Conservation (phyloP, 2,329 filamentous ascomycete species). For the Fusarium compactum region DNA sequence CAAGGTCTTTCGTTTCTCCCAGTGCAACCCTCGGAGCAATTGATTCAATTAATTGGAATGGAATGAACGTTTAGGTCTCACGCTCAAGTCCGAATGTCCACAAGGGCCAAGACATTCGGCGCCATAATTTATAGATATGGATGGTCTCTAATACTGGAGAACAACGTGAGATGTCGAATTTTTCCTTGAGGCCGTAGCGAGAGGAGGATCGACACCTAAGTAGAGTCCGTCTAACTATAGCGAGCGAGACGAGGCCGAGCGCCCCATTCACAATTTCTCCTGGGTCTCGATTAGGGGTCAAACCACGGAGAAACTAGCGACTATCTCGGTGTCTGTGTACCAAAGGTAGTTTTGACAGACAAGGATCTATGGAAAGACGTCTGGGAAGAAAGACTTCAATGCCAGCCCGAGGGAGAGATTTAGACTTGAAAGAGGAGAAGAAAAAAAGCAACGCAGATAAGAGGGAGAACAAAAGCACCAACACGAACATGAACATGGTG, state of each 20-base stretch:
- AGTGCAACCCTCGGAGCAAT: neutral
- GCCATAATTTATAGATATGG: constrained; percentile 9
- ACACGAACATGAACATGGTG: constrained; percentile 14
- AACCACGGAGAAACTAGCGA: constrained; percentile 12
- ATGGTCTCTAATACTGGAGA: neutral
- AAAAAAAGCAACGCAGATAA: neutral
- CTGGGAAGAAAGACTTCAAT: neutral
- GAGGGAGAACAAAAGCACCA: constrained; percentile 7
- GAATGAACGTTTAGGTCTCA: constrained; percentile 1
- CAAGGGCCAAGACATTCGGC: constrained; percentile 15
- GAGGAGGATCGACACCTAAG: constrained; percentile 40
- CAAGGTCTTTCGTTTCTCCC: constrained; percentile 1
- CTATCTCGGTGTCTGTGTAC: constrained; percentile 16
- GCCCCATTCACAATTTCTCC: constrained; percentile 6
- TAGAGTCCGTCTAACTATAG: constrained; percentile 3
- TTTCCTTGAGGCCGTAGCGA: constrained; percentile 27
- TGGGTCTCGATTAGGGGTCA: neutral
- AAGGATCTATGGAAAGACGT: neutral
- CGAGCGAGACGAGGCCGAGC: constrained; percentile 23
- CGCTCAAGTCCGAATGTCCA: constrained; percentile 7
- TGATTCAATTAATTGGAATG: constrained; percentile 3
- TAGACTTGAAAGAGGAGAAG: neutral
- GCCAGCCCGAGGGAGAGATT: neutral
- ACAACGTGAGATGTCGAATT: constrained; percentile 21
- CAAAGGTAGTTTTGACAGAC: constrained; percentile 26